Conservation (phyloP, 768 basidiomycete genomes). For the Rhodotorula babjevae region DNA sequence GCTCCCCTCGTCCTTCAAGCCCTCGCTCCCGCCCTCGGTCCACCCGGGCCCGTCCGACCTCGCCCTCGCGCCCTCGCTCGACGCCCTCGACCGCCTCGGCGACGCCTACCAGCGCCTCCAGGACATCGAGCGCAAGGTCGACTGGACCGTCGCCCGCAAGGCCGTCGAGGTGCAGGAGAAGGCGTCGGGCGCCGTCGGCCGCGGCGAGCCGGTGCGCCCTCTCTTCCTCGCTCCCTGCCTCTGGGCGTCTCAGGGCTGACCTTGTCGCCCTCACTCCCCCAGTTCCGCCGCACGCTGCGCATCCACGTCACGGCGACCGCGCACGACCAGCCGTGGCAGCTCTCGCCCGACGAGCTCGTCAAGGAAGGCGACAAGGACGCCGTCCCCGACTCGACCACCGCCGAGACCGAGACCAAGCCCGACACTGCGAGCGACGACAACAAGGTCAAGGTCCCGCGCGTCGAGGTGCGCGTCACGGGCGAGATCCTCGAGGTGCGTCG, state of each 20-base stretch:
- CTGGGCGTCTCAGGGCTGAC: too few species aligned
- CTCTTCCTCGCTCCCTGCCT: background rate
- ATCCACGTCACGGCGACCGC: constrained; percentile 15
- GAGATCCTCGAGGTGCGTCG: constrained; percentile 61
- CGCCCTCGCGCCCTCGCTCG: constrained; percentile 18
- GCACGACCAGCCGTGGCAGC: constrained; percentile 31
- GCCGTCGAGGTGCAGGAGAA: constrained; percentile 15
- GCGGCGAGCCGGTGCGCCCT: background rate
- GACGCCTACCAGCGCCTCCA: constrained; percentile 15
- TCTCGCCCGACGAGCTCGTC: constrained; percentile 4
- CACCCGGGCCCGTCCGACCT: background rate
- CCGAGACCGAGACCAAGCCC: background rate
- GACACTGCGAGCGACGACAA: background rate
- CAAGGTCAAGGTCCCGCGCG: constrained; percentile 18
- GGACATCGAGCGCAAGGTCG: constrained; percentile 28
- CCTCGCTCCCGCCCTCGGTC: background rate
- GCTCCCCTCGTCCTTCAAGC: constrained; percentile 19
- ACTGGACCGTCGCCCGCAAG: constrained; percentile 33
- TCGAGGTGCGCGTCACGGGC: constrained; percentile 20
- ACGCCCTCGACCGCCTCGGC: constrained; percentile 12
- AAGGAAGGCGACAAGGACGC: background rate
- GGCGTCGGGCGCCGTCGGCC: background rate
- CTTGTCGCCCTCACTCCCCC: background rate
- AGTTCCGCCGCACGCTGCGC: constrained; percentile 27
- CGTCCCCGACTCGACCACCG: background rate